These are phyloP conservation scores for Corymbia citriodora DNA, from an alignment of 441 rosid genomes.

Conservation along the genomic window DNA sequence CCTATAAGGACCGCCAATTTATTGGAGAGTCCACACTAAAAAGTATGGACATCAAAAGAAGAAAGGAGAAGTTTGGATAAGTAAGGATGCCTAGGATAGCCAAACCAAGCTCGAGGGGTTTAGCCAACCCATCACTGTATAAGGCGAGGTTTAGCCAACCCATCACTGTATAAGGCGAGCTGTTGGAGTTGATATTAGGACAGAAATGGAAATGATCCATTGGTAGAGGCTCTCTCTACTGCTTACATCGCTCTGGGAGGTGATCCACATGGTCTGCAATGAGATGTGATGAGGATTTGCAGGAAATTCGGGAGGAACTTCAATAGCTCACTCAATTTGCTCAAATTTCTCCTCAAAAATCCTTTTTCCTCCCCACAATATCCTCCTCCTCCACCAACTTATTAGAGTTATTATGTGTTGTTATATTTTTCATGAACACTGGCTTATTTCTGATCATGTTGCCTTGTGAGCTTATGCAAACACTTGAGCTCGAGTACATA, in stretches of 20 bases:
- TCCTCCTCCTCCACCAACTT: not conserved
- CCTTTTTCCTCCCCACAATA: not conserved
- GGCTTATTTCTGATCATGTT: not conserved
- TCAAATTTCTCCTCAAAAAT: not conserved
- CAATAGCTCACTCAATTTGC: not conserved
- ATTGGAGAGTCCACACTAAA: not conserved
- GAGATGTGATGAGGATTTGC: not conserved
- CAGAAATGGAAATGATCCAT: not conserved
- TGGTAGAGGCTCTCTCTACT: not conserved
- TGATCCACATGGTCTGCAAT: not conserved
- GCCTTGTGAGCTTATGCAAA: not conserved
- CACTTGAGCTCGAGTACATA: rapidly evolving
- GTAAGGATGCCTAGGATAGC: not conserved
- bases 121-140: too few relatives aligned
- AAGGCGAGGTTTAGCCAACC: too few relatives aligned
- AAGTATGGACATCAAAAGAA: not conserved
- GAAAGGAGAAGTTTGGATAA: not conserved
- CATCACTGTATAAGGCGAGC: rapidly evolving
- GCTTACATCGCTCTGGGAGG: not conserved
- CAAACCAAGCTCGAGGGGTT: not conserved
- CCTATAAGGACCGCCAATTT: not conserved
- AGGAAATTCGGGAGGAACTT: not conserved
- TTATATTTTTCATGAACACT: not conserved
- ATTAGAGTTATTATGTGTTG: not conserved
- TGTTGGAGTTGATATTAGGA: not conserved